phyloP scores from a whole-genome alignment of 2,329 filamentous ascomycete species.

The Clarireedia paspali region DNA sequence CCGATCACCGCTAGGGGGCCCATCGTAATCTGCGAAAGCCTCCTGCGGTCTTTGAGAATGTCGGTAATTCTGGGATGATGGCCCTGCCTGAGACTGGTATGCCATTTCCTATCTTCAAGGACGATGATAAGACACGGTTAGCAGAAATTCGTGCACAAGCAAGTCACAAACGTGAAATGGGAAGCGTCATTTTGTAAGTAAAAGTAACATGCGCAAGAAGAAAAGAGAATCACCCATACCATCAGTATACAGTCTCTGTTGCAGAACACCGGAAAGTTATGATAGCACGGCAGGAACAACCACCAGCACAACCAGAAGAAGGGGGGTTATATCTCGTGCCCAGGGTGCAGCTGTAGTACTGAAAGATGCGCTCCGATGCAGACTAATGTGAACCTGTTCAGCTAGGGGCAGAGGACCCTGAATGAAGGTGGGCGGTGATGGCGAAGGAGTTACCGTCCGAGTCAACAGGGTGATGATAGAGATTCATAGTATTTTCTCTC shows the following conservation, averaged over 20 bases:
- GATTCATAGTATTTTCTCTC: slow-evolving; percentile 2
- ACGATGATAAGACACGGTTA: not conserved
- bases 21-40: not conserved
- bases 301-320: not conserved
- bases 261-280: not conserved
- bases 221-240: not conserved
- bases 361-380: not conserved
- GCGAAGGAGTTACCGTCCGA: not conserved
- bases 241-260: not conserved
- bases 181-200: not conserved
- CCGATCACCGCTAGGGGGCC: not conserved
- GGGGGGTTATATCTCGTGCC: not conserved
- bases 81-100: slow-evolving; percentile 9
- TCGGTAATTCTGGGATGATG: slow-evolving; percentile 5
- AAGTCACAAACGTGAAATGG: not conserved
- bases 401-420: not conserved
- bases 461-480: not conserved
- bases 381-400: not conserved
- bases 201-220: too few relatives aligned
- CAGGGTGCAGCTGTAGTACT: too few relatives aligned
- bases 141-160: not conserved
- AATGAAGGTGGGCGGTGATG: not conserved
- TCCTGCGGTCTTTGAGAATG: slow-evolving; percentile 1
- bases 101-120: slow-evolving; percentile 6
- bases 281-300: not conserved